Conservation (phyloP, 306 rosid genomes). For the Cajanus cajan region DNA sequence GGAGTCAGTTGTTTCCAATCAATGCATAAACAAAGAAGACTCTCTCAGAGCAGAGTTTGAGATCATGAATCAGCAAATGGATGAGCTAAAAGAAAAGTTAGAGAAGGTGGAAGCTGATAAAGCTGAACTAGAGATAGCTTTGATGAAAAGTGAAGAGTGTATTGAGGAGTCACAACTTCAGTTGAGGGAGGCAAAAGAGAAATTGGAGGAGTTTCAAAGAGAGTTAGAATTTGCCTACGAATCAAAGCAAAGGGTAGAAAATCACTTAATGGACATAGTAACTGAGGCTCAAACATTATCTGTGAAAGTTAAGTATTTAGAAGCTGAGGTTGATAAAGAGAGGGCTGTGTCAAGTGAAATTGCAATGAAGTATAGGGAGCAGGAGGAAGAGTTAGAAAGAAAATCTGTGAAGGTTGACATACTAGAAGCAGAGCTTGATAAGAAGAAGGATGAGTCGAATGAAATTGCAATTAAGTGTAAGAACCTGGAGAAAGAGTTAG, state of each 20-base stretch:
- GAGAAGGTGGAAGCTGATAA: conserved; percentile 60
- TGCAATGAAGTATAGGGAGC: conserved; percentile 39
- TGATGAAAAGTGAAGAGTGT: conserved; percentile 53
- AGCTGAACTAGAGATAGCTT: conserved; percentile 60
- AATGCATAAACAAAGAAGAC: conserved; percentile 38
- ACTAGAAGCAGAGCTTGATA: conserved; percentile 56
- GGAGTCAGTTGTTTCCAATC: conserved; percentile 42
- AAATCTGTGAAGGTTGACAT: conserved; percentile 25
- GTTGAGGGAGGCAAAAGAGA: conserved; percentile 56
- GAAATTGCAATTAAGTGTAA: conserved; percentile 14
- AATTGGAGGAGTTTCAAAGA: conserved; percentile 58
- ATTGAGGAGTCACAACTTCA: conserved; percentile 54
- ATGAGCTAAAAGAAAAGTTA: conserved; percentile 52
- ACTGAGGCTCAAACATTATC: conserved; percentile 59
- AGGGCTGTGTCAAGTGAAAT: conserved; percentile 51
- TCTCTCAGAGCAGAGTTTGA: conserved; percentile 61
- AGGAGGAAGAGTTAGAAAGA: conserved; percentile 56
- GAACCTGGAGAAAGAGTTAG: conserved; percentile 44
- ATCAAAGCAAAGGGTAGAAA: conserved; percentile 59
- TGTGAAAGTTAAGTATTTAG: conserved; percentile 53
- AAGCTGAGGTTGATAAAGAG: conserved; percentile 59
- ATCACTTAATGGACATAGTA: conserved; percentile 62
- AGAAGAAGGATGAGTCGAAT: conserved; percentile 40
- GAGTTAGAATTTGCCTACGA: conserved; percentile 55
- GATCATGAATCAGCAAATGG: conserved; percentile 52